Evolutionary conservation across 2,329 filamentous ascomycete genomes (phyloP).

Genomic region (Aspergillus udagawae): DNA sequence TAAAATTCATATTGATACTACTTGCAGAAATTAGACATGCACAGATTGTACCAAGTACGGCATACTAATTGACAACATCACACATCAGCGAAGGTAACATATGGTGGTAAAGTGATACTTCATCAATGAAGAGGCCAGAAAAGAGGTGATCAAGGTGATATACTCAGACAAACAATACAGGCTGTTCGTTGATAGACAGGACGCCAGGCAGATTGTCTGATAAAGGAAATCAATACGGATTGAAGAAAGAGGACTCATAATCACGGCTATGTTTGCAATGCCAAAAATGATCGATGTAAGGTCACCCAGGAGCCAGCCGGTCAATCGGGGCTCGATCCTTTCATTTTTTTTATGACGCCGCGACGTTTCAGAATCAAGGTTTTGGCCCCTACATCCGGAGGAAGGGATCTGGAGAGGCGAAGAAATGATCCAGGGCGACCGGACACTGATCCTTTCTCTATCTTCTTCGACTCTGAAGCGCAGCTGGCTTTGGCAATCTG

Average conservation of each 20-base stretch:
- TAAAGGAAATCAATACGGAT: constrained; percentile 6
- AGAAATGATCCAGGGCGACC: not conserved
- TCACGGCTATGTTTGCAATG: not conserved
- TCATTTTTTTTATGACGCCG: not conserved
- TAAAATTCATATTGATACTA: not conserved
- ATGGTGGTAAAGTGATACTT: not conserved
- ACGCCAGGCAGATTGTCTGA: not conserved
- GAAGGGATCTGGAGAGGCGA: not conserved
- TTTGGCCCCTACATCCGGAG: not conserved
- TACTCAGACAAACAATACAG: not conserved
- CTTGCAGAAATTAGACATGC: not conserved
- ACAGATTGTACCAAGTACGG: not conserved
- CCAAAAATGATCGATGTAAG: not conserved
- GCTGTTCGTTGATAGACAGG: not conserved
- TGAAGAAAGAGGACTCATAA: constrained; percentile 6
- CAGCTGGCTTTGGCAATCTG: not conserved
- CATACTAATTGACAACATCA: not conserved
- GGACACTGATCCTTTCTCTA: not conserved
- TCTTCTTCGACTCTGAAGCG: not conserved
- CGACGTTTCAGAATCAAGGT: not conserved
- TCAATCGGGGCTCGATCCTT: not conserved
- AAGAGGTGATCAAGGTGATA: not conserved
- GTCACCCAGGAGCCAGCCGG: not conserved
- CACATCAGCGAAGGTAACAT: not conserved
- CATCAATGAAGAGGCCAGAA: not conserved